These are phyloP conservation scores for Picochlorum sp. DNA, from an alignment of 139 green algal genomes.

Conservation along the genomic window DNA sequence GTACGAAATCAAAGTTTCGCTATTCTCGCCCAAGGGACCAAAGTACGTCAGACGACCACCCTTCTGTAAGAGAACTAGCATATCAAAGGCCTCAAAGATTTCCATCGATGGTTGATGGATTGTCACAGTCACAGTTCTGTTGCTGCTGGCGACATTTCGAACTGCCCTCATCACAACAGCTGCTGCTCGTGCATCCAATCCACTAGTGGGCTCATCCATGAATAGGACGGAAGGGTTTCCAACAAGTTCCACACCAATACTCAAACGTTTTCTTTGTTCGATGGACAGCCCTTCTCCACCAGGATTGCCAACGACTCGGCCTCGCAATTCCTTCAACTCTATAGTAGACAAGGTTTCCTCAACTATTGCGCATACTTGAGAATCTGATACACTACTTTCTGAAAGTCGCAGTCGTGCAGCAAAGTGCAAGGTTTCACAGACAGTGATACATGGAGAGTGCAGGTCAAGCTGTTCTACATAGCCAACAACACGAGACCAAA, in stretches of 20 bases:
- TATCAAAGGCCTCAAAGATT: conserved; percentile 59
- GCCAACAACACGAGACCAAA: conserved; percentile 56
- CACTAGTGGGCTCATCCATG: conserved; percentile 31
- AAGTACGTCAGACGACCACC: conserved; percentile 63
- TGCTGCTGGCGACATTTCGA: conserved; percentile 62
- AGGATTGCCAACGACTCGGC: conserved; percentile 36
- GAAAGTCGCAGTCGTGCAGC: conserved; percentile 53
- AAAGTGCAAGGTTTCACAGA: conserved; percentile 54
- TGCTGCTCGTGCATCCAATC: conserved; percentile 78
- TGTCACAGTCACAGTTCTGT: conserved; percentile 85
- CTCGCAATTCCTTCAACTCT: conserved; percentile 45
- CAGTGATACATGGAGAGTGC: conserved; percentile 37
- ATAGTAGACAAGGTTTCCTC: conserved; percentile 64
- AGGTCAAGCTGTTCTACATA: conserved; percentile 43
- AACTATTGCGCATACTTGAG: conserved; percentile 30
- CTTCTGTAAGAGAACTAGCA: conserved; percentile 38
- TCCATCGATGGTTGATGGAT: conserved; percentile 84
- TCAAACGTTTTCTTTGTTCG: conserved; percentile 87
- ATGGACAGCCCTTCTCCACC: conserved; percentile 45
- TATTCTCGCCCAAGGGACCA: conserved; percentile 59
- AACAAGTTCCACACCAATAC: conserved; percentile 88
- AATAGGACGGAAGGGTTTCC: conserved; percentile 31
- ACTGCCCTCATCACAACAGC: conserved; percentile 79
- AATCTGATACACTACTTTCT: neutral
- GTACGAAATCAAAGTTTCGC: conserved; percentile 53